Percentiles rank a stretch among this genome's conserved stretches.
Conservation (phyloP, 495 filamentous ascomycete genomes). For the Rhypophila decipiens region DNA sequence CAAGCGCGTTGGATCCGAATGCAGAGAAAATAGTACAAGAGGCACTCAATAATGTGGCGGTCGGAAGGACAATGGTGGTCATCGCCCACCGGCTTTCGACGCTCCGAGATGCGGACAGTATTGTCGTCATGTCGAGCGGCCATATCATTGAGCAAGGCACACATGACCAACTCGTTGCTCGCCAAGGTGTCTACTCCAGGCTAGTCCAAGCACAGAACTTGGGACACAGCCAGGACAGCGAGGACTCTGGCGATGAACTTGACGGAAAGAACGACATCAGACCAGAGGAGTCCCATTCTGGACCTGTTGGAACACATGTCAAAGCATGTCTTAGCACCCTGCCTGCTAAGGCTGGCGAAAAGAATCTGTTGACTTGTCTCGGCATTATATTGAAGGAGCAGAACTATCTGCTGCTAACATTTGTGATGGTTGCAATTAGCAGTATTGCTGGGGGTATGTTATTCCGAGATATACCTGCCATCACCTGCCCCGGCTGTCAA, state of each 20-base stretch:
- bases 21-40: slow-evolving; percentile 62
- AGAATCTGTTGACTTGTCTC: slow-evolving; percentile 28
- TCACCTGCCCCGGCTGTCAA: neutral
- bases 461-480: neutral
- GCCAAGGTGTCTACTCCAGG: slow-evolving; percentile 38
- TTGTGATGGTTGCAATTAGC: slow-evolving; percentile 18
- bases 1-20: slow-evolving; percentile 62
- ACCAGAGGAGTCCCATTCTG: slow-evolving; percentile 18
- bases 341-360: neutral
- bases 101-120: slow-evolving; percentile 59
- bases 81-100: slow-evolving; percentile 65
- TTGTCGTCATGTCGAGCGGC: slow-evolving; percentile 56
- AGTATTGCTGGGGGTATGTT: slow-evolving; percentile 13
- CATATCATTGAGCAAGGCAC: slow-evolving; percentile 56
- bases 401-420: slow-evolving; percentile 23
- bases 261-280: slow-evolving; percentile 6
- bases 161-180: slow-evolving; percentile 54
- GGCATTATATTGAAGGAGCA: slow-evolving; percentile 34
- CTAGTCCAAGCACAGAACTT: slow-evolving; percentile 44
- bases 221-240: slow-evolving; percentile 11
- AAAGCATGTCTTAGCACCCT: neutral
- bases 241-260: neutral
- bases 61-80: slow-evolving; percentile 64
- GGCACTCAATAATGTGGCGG: slow-evolving; percentile 56
- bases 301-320: slow-evolving; percentile 9